Conservation (phyloP, 2,329 filamentous ascomycete species). For the Chaetomium strumarium region DNA sequence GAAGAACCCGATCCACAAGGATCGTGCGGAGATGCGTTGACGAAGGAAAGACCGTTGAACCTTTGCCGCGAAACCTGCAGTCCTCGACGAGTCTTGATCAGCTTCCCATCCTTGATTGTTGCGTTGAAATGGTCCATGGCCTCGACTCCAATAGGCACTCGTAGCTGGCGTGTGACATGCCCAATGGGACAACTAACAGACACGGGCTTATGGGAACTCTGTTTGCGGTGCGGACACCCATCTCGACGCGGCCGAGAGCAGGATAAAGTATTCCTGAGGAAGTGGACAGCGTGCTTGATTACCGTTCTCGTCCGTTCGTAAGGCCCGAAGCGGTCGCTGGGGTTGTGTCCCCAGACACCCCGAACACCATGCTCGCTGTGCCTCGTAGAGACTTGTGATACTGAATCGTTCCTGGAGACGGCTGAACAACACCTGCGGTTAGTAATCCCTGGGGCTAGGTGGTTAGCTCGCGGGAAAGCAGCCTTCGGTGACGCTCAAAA, state of each 20-base stretch:
- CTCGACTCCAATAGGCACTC: neutral
- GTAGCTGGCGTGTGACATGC: neutral
- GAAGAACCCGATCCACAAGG: conserved; percentile 1
- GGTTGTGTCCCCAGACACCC: too few relatives aligned
- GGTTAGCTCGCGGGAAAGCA: neutral
- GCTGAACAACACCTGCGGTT: neutral
- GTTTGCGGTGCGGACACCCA: neutral
- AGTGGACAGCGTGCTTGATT: neutral
- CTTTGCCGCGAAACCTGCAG: conserved; percentile 37
- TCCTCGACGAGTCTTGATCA: conserved; percentile 35
- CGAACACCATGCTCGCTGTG: too few relatives aligned
- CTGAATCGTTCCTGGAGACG: neutral
- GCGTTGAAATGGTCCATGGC: conserved; percentile 37
- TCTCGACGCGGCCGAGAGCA: neutral
- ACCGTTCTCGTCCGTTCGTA: neutral
- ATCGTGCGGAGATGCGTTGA: conserved; percentile 30
- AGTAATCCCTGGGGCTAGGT: neutral
- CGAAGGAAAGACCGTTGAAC: conserved; percentile 36
- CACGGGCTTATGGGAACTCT: neutral
- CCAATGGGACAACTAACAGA: conserved; percentile 6
- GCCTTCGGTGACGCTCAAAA: neutral
- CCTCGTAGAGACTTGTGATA: neutral
- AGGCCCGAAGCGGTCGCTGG: neutral
- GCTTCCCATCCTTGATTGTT: conserved; percentile 33
- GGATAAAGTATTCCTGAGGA: neutral